Evolutionary conservation across 805 yeast species (phyloP), one percentile per base, ranked within the genome.

Genomic region (Ascoidea asiatica): DNA sequence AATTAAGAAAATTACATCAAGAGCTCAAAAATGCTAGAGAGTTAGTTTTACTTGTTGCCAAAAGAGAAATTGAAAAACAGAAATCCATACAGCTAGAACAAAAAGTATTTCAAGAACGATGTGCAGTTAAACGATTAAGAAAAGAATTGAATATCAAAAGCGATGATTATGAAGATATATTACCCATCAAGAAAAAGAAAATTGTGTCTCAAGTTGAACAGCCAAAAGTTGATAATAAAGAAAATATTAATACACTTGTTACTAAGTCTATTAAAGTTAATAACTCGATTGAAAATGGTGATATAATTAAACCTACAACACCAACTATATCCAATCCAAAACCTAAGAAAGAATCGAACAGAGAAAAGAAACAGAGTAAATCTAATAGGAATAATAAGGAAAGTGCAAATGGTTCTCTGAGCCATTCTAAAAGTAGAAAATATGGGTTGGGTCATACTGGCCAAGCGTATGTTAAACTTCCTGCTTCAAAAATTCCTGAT

Each of bases 401-500:
- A 22, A 42, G 43, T 7, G 13, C 44, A 18, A 43, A 47, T 19
- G 46, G 43, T 21, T 37, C 46, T 36, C 46, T 44, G 19, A 19
- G 40, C 21, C 35, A 42, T 36, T 35, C 19, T 17, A 37, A 42
- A 23, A 42, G 15, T 11, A 29, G 15, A 29, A 29, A 15, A 29
- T 15, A 29, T 11, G 35, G 15, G 15, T 29, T 29, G 35, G 35
- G 35, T 11, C 35, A 29, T 11, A 48, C 48, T 36, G 43, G 50
- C 21, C 90, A 85, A 56, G 88, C 94, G 20, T 84, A 88, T 64
- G 94, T 87, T 52, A 81, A 83, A 54, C 61, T 87, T 37, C 95
- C 96, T 2, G 81, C 92, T 37, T 83, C 95, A 1, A 85, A 87
- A 61, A 84, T 90, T 50, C 97, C 97, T 15, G 97, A 90, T 61